Evolutionary conservation across 2,329 filamentous ascomycete genomes (phyloP), one percentile per base, ranked within the genome.

Genomic region (Trichoderma semiorbis): DNA sequence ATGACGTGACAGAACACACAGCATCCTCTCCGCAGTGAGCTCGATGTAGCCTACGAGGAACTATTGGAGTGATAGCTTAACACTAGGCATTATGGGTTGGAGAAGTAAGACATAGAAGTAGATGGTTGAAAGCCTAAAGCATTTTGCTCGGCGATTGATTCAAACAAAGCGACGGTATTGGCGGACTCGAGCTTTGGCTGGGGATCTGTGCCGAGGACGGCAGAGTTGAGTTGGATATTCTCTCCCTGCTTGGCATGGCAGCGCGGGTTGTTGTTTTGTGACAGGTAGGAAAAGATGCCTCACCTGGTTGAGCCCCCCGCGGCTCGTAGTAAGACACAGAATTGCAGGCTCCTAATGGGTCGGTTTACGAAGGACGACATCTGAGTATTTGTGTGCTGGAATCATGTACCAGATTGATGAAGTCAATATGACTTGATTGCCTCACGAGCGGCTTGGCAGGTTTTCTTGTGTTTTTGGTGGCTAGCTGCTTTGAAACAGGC

Each of bases 241-340:
- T 53, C 32, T 43, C 65, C 53, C 65, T 43, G 43, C 43, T 34
- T 53, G 7, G 0, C 1, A 21, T 50, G 43, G 43, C n/a, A 21
- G 43, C 43, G 3, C 6, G n/a, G 8, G 5, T 5, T 32, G 36
- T 16, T 7, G 16, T 10, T 30, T 43, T 30, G 32, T 55, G 60
- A 39, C 55, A 58, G 28, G 65, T 70, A 70, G 26, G 68, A 57
- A 70, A 30, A 47, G 28, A 12, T 14, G 12, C 18, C 43, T 55
- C 60, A 64, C 57, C 16, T 12, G 28, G 39, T 69, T 55, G 5
- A 32, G 18, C 16, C 6, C 68, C 60, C 68, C 60, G 10, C 68
- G n/a, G 32, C 11, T 26, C 26, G 18, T 47, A 70, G 68, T 70
- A 70, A 70, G 68, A 69, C 66, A 53, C 16, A 24, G 28, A 28